These are phyloP conservation scores for Candida krabiensis DNA, from an alignment of 805 yeast genomes.

Conservation along the genomic window DNA sequence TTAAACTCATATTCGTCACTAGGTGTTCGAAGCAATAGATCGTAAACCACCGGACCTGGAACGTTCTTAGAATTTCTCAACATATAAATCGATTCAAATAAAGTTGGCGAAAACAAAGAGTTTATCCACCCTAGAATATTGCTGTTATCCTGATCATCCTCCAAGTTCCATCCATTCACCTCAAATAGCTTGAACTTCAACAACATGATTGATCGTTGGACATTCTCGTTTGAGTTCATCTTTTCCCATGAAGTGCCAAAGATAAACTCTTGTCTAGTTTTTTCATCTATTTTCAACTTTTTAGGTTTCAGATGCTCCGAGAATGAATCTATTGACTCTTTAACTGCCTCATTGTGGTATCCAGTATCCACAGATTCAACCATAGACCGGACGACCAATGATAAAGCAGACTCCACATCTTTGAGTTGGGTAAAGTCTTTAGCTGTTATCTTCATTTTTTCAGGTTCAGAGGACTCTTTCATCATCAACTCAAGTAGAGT, in stretches of 20 bases:
- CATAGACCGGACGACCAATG: slow-evolving; percentile 22
- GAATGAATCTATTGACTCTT: slow-evolving; percentile 3
- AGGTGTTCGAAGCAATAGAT: slow-evolving; percentile 28
- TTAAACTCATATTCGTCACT: slow-evolving; percentile 25
- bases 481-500: slow-evolving; percentile 4
- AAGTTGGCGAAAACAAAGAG: slow-evolving; percentile 26
- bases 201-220: slow-evolving; percentile 11
- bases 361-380: slow-evolving; percentile 10
- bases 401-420: slow-evolving; percentile 27
- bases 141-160: slow-evolving; percentile 17
- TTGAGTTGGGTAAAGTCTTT: slow-evolving; percentile 14
- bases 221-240: slow-evolving; percentile 1
- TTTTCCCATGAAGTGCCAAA: slow-evolving; percentile 7
- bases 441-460: slow-evolving; percentile 3
- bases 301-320: slow-evolving; percentile 2
- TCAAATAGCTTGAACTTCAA: slow-evolving; percentile 25
- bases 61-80: slow-evolving; percentile 18
- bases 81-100: slow-evolving; percentile 16
- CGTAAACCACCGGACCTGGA: slow-evolving; percentile 30
- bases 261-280: slow-evolving; percentile 1
- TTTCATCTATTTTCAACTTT: slow-evolving; percentile 2
- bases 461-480: neutral
- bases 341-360: slow-evolving; percentile 9
- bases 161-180: slow-evolving; percentile 18
- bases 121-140: slow-evolving; percentile 27